Conservation (phyloP, 1,284 basidiomycete species). For the Cystobasidium sp. region DNA sequence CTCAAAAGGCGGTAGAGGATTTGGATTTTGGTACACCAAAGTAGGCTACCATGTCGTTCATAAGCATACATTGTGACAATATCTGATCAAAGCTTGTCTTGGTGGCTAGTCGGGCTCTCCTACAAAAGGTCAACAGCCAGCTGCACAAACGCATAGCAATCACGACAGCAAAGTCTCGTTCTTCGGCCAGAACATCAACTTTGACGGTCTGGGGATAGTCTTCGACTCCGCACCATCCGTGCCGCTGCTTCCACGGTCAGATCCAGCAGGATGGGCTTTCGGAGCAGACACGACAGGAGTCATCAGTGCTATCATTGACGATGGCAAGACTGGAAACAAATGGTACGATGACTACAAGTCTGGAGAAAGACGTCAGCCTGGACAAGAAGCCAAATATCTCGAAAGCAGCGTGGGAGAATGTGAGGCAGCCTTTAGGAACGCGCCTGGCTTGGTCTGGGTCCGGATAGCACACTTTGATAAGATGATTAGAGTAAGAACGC, state of each 20-base stretch:
- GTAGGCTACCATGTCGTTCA: slow-evolving; percentile 23
- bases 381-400: slow-evolving; percentile 52
- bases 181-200: slow-evolving; percentile 51
- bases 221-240: slow-evolving; percentile 52
- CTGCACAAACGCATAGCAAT: slow-evolving; percentile 43
- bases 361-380: slow-evolving; percentile 42
- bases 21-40: slow-evolving; percentile 55
- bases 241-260: slow-evolving; percentile 50
- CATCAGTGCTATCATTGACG: slow-evolving; percentile 53
- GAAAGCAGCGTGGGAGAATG: slow-evolving; percentile 53
- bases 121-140: slow-evolving; percentile 10
- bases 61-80: not conserved
- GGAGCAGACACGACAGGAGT: slow-evolving; percentile 50
- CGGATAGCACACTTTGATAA: slow-evolving; percentile 52
- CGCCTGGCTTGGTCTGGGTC: slow-evolving; percentile 54
- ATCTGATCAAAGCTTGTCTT: not conserved
- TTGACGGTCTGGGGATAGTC: slow-evolving; percentile 54
- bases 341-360: slow-evolving; percentile 51
- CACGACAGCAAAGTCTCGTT: slow-evolving; percentile 52
- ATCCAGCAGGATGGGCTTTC: slow-evolving; percentile 47
- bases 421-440: slow-evolving; percentile 53
- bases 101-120: not conserved
- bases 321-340: slow-evolving; percentile 48
- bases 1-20: slow-evolving; percentile 52
- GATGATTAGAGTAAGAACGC: slow-evolving; percentile 48